A percentile compares a stretch with the other conserved stretches of the same genome.
Conservation (phyloP, 2,329 filamentous ascomycete genomes). For the Colletotrichum simmondsii region DNA sequence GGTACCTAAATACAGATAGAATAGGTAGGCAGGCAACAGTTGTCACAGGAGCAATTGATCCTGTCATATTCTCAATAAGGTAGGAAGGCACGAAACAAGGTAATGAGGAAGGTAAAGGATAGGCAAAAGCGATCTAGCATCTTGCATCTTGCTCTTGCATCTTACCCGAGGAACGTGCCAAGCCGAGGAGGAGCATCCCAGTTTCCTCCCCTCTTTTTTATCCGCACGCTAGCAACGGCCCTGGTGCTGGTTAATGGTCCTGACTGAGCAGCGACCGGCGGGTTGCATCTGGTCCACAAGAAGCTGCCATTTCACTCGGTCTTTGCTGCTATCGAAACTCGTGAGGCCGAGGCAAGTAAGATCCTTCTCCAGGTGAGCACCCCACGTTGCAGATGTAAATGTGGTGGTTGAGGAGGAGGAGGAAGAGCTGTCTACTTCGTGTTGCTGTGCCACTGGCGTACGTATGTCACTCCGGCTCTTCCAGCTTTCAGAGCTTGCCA, state of each 20-base stretch:
- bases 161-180: conserved; percentile 12
- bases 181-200: neutral
- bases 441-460: neutral
- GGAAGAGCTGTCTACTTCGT: neutral
- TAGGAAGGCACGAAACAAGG: too few species aligned
- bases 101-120: neutral
- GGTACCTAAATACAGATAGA: neutral
- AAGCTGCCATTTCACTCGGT: neutral
- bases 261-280: neutral
- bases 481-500: neutral
- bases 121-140: conserved; percentile 21
- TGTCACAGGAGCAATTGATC: neutral
- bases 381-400: neutral
- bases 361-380: neutral
- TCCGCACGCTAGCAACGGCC: conserved; percentile 20
- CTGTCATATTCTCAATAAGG: neutral
- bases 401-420: neutral
- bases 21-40: neutral
- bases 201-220: conserved; percentile 20
- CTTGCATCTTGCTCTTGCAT: conserved; percentile 22
- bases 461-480: neutral
- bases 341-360: conserved; percentile 18
- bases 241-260: conserved; percentile 2
- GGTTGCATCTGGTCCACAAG: conserved; percentile 1
- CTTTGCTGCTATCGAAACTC: neutral